These are phyloP conservation scores for Zygosaccharomyces siamensis DNA, from an alignment of 805 yeast genomes.

Conservation along the genomic window DNA sequence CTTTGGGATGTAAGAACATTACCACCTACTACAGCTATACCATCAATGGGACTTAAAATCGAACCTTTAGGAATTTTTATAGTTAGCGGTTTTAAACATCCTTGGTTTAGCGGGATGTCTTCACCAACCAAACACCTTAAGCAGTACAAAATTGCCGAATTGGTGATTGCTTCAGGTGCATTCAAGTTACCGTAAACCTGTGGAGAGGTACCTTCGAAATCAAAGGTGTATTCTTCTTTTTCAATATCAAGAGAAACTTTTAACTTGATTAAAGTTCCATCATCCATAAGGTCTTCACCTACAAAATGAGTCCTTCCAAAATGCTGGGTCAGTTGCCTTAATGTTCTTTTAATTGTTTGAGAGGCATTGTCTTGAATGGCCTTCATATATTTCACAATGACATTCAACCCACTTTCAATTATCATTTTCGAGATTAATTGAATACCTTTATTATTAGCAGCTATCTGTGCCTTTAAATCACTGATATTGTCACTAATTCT, in stretches of 20 bases:
- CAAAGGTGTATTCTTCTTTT: slow-evolving; percentile 64
- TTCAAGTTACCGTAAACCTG: slow-evolving; percentile 86
- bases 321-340: slow-evolving; percentile 43
- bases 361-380: slow-evolving; percentile 82
- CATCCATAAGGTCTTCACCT: slow-evolving; percentile 71
- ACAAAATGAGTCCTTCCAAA: slow-evolving; percentile 38
- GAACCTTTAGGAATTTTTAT: slow-evolving; percentile 60
- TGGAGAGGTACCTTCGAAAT: slow-evolving; percentile 81
- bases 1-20: slow-evolving; percentile 94
- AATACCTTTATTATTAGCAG: slow-evolving; percentile 86
- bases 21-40: slow-evolving; percentile 93
- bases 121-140: slow-evolving; percentile 78
- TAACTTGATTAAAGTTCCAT: slow-evolving; percentile 65
- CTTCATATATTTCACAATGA: slow-evolving; percentile 67
- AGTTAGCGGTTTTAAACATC: slow-evolving; percentile 77
- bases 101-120: slow-evolving; percentile 90
- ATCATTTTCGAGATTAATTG: slow-evolving; percentile 55
- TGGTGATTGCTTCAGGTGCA: slow-evolving; percentile 87
- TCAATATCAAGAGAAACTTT: slow-evolving; percentile 46
- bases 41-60: slow-evolving; percentile 67
- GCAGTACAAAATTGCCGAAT: slow-evolving; percentile 84
- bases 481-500: slow-evolving; percentile 77
- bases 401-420: slow-evolving; percentile 54
- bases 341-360: slow-evolving; percentile 54
- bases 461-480: slow-evolving; percentile 79